These are phyloP conservation scores for Citrullus amarus DNA, from an alignment of 306 rosid genomes.

Conservation along the genomic window DNA sequence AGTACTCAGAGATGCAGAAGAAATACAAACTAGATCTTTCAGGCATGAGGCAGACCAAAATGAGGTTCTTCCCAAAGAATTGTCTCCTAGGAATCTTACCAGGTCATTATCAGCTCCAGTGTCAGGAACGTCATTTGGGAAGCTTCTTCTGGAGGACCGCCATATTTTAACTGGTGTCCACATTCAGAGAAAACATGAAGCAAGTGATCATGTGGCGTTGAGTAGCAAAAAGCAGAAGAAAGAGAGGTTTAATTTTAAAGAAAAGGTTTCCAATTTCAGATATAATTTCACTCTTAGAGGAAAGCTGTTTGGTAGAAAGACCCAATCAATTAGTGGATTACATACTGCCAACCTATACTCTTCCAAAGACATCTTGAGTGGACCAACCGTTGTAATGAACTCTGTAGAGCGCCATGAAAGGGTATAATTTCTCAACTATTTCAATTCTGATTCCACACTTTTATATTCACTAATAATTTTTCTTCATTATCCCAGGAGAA, in stretches of 20 bases:
- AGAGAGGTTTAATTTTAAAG: conserved; percentile 73
- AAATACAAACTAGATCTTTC: conserved; percentile 67
- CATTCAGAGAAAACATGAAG: conserved; percentile 86
- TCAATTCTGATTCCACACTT: conserved; percentile 13
- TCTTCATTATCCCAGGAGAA: conserved; percentile 52
- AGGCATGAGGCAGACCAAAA: conserved; percentile 49
- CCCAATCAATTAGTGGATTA: conserved; percentile 47
- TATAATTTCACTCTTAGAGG: conserved; percentile 63
- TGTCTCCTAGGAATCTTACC: conserved; percentile 76
- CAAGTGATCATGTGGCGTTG: conserved; percentile 31
- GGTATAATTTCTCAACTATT: conserved; percentile 10
- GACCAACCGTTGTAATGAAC: conserved; percentile 76
- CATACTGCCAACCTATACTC: conserved; percentile 25
- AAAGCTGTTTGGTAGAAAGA: conserved; percentile 67
- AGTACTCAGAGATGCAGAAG: conserved; percentile 34
- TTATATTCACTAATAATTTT: conserved; percentile 15
- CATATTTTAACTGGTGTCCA: conserved; percentile 81
- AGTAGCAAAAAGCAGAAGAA: conserved; percentile 48
- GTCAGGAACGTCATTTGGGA: conserved; percentile 92
- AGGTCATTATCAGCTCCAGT: conserved; percentile 96
- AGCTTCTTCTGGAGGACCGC: conserved; percentile 96
- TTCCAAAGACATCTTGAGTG: conserved; percentile 58
- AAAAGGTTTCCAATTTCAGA: conserved; percentile 66
- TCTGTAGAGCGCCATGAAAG: conserved; percentile 65
- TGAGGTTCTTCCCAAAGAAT: conserved; percentile 34